phyloP scores from a whole-genome alignment of 2,329 filamentous ascomycete genomes.

The Colletotrichum brevisporum region DNA sequence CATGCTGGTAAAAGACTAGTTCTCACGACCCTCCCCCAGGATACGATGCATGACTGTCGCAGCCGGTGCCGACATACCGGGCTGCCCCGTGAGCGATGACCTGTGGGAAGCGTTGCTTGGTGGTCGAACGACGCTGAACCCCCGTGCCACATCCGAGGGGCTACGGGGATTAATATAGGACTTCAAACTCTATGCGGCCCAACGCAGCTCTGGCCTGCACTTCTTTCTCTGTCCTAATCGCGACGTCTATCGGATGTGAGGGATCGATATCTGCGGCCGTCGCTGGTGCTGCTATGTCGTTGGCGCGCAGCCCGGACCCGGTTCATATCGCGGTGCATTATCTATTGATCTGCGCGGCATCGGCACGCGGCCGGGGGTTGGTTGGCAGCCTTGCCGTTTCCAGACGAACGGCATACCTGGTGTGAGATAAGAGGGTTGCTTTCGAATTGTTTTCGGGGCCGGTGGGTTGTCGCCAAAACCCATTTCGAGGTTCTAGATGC shows the following conservation, averaged over 20 bases:
- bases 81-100: slow-evolving; percentile 1
- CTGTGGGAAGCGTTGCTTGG: not conserved
- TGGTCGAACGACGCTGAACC: slow-evolving; percentile 1
- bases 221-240: not conserved
- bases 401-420: slow-evolving; percentile 10
- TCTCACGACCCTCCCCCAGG: not conserved
- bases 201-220: not conserved
- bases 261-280: not conserved
- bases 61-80: slow-evolving; percentile 33
- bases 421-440: slow-evolving; percentile 40
- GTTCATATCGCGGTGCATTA: slow-evolving; percentile 36
- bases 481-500: not conserved
- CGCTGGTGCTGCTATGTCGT: not conserved
- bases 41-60: slow-evolving; percentile 4
- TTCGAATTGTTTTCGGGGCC: slow-evolving; percentile 22
- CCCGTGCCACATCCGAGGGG: not conserved
- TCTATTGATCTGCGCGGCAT: slow-evolving; percentile 37
- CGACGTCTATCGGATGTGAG: not conserved
- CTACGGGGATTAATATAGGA: not conserved
- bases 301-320: not conserved
- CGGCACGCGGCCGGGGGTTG: slow-evolving; percentile 27
- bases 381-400: slow-evolving; percentile 31
- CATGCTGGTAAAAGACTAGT: not conserved
- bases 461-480: slow-evolving; percentile 5
- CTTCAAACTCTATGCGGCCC: not conserved